A percentile compares a stretch with the other conserved stretches of the same genome.
Evolutionary conservation across 495 filamentous ascomycete genomes (phyloP).

Genomic region (Penicillium malachiteum): DNA sequence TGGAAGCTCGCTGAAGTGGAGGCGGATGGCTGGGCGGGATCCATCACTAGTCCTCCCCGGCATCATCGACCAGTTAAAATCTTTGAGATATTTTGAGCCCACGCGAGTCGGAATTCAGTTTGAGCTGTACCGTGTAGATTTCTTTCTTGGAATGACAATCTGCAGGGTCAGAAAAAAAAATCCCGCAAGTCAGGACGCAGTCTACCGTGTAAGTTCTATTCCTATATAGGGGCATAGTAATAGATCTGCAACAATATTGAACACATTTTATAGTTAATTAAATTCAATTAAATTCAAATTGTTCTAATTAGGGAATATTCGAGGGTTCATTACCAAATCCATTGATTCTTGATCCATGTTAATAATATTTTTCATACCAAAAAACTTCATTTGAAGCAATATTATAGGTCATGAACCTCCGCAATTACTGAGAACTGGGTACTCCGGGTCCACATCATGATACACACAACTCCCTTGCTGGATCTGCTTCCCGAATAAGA

Average conservation of each 20-base stretch:
- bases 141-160: constrained; percentile 6
- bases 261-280: too few relatives aligned
- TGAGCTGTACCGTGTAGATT: constrained; percentile 25
- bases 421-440: constrained; percentile 15
- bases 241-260: too few relatives aligned
- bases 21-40: constrained; percentile 3
- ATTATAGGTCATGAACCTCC: constrained; percentile 4
- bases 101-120: constrained; percentile 20
- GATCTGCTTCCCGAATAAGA: constrained; percentile 27
- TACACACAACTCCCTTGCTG: constrained; percentile 17
- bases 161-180: not conserved
- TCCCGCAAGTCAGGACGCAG: constrained; percentile 6
- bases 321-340: too few relatives aligned
- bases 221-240: not conserved
- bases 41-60: constrained; percentile 20
- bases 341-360: too few relatives aligned
- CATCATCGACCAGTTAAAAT: constrained; percentile 18
- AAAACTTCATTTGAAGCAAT: too few relatives aligned
- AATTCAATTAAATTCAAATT: too few relatives aligned
- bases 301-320: too few relatives aligned
- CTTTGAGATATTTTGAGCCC: constrained; percentile 2
- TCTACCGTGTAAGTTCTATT: constrained; percentile 7
- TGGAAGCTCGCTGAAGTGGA: constrained; percentile 30
- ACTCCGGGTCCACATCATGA: constrained; percentile 14
- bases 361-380: too few relatives aligned